A percentile compares a stretch with the other conserved stretches of the same genome.
phyloP scores from a whole-genome alignment of 257 asterid species.

The Striga asiatica region DNA sequence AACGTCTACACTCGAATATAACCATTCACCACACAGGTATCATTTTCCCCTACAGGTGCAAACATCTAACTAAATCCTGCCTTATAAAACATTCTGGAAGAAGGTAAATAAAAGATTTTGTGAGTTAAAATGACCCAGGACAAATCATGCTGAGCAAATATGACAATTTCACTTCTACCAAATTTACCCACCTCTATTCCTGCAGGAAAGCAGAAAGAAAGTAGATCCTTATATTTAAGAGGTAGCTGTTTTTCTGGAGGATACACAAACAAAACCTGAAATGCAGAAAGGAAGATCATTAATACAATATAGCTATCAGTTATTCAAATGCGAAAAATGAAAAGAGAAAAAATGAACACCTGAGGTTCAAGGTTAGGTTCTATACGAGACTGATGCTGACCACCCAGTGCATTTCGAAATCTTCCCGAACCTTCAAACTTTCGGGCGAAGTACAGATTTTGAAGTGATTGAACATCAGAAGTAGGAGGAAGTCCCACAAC shows the following conservation, averaged over 20 bases:
- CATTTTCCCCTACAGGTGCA: background rate
- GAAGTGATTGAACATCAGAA: conserved; percentile 86
- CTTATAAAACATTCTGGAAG: background rate
- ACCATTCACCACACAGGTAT: background rate
- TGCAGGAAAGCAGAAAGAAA: conserved; percentile 92
- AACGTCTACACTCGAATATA: background rate
- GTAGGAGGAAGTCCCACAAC: conserved; percentile 92
- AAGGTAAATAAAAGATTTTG: background rate
- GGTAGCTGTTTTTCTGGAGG: conserved; percentile 98
- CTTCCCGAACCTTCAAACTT: conserved; percentile 78
- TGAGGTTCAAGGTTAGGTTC: conserved; percentile 98
- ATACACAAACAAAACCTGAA: conserved; percentile 93
- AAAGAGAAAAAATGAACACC: conserved; percentile 30
- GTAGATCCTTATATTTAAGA: conserved; percentile 89
- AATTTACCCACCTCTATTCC: conserved; percentile 97
- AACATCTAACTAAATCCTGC: background rate
- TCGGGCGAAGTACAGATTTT: conserved; percentile 69
- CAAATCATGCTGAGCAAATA: conserved; percentile 10
- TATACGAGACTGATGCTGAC: conserved; percentile 72
- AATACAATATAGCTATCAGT: background rate
- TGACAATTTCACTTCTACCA: conserved; percentile 3
- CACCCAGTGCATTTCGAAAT: conserved; percentile 62
- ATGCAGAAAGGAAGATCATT: conserved; percentile 19
- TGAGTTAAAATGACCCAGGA: conserved; percentile 1
- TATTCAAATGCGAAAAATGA: background rate